phyloP scores from a whole-genome alignment of 129 eudicot species.

The Ambrosia trifida region DNA sequence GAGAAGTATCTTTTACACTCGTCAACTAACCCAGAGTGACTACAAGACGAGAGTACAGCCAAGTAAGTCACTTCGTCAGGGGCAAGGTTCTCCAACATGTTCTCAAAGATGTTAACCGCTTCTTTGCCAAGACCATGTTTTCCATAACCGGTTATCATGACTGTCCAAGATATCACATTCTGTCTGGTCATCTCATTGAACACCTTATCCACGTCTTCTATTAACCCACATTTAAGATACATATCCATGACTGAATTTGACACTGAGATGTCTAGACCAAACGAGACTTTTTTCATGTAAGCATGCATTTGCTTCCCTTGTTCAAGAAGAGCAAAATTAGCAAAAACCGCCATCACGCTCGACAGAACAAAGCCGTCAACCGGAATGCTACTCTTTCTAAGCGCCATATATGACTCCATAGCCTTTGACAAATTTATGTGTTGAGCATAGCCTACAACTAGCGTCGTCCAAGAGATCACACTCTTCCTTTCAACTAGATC shows the following conservation, averaged over 20 bases:
- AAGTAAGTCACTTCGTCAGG: constrained; percentile 74
- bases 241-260: constrained; percentile 65
- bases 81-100: constrained; percentile 45
- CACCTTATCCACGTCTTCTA: constrained; percentile 54
- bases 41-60: constrained; percentile 82
- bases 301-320: constrained; percentile 81
- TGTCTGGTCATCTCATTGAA: constrained; percentile 52
- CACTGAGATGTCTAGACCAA: constrained; percentile 53
- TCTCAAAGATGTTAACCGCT: constrained; percentile 46
- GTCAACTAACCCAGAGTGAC: constrained; percentile 68
- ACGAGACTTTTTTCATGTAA: constrained; percentile 49
- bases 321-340: constrained; percentile 76
- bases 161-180: constrained; percentile 61
- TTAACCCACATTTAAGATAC: constrained; percentile 82
- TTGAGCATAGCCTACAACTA: constrained; percentile 72
- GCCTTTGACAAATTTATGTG: constrained; percentile 51
- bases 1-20: constrained; percentile 64
- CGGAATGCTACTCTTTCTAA: constrained; percentile 43
- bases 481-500: constrained; percentile 49
- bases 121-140: constrained; percentile 68
- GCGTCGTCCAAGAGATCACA: constrained; percentile 66
- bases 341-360: constrained; percentile 66
- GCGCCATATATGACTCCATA: constrained; percentile 60
- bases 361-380: constrained; percentile 68
- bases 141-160: constrained; percentile 79